Evolutionary conservation across 495 filamentous ascomycete genomes (phyloP), one percentile per base, ranked within the genome.

Genomic region (Penicillium roqueforti): DNA sequence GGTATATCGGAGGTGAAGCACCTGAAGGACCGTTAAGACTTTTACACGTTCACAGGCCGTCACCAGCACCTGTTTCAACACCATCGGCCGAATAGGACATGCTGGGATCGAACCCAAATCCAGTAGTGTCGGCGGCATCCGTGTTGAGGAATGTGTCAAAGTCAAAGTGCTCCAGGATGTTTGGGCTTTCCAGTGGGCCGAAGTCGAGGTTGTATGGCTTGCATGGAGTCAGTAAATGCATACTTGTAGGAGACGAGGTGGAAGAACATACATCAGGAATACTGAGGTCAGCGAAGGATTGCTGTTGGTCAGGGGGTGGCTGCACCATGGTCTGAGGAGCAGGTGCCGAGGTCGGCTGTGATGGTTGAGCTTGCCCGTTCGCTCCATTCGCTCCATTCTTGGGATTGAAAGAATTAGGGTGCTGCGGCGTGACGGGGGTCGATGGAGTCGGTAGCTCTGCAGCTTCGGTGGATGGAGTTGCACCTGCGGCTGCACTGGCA

Each of bases 141-240:
- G 80, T 83, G 56, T 84, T 84, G 46, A 97, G 75, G 81, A 97
- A 97, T 0, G 88, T 90, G 69, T 97, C 92, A 68, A 97, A 97
- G 69, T 97, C 92, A 59, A 97, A 97, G 60, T 88, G 87, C 63
- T 90, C 86, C 44, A 97, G 75, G n/a, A 95, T 86, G 66, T 92
- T 80, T 41, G 74, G 73, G 26, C 78, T 81, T 49, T 82, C 77
- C 61, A 87, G 69, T 40, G 68, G 62, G 59, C 76, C 77, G 63
- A 89, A 88, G 50, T 86, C 83, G 64, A 88, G 76, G 39, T 69
- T 80, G 68, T 78, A 76, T 38, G 66, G 16, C 70, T 45, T 44
- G 73, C 44, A 19, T 51, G 13, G 13, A 54, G 23, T 51, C 26
- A 49, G 28, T 79, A 75, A 26, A 69, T 66, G 18, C 6, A 26